Percentiles rank a stretch among this genome's conserved stretches.
These are phyloP conservation scores for Ploettnerulaceae sp. DNA, from an alignment of 2,329 filamentous ascomycete genomes.

Conservation along the genomic window DNA sequence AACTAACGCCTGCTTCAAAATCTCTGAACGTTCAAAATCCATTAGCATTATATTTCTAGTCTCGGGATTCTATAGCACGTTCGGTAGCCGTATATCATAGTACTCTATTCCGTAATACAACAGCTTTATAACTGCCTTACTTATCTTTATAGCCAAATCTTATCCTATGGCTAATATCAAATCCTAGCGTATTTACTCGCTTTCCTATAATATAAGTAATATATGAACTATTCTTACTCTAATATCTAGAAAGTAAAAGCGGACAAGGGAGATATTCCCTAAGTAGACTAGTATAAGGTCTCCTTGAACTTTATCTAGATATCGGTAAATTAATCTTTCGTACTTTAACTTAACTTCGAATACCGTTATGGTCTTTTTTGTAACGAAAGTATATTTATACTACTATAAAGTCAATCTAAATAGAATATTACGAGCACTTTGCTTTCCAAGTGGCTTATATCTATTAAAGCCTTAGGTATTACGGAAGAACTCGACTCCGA, in stretches of 20 bases:
- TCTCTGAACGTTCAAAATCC: constrained; percentile 23
- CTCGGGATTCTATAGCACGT: constrained; percentile 23
- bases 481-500: no score
- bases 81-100: constrained; percentile 21
- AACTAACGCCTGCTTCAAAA: constrained; percentile 14
- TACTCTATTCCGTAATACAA: constrained; percentile 18
- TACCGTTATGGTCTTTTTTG: constrained; percentile 37
- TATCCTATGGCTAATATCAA: no score
- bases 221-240: constrained; percentile 24
- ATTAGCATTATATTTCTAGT: constrained; percentile 20
- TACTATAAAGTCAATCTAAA: constrained; percentile 39
- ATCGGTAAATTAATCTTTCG: constrained; percentile 36
- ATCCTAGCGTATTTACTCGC: constrained; percentile 22
- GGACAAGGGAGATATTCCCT: constrained; percentile 35
- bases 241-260: constrained; percentile 20
- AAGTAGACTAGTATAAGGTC: constrained; percentile 37
- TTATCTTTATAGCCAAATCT: constrained; percentile 17
- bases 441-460: constrained; percentile 23
- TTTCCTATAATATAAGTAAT: constrained; percentile 22
- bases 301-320: constrained; percentile 35
- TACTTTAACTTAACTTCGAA: constrained; percentile 36
- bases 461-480: no score
- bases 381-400: constrained; percentile 41
- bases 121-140: constrained; percentile 18
- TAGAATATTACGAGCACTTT: constrained; percentile 37